Evolutionary conservation across 1,284 basidiomycete species (phyloP), one percentile per base, ranked within the genome.

Genomic region (Schizophyllum commune): DNA sequence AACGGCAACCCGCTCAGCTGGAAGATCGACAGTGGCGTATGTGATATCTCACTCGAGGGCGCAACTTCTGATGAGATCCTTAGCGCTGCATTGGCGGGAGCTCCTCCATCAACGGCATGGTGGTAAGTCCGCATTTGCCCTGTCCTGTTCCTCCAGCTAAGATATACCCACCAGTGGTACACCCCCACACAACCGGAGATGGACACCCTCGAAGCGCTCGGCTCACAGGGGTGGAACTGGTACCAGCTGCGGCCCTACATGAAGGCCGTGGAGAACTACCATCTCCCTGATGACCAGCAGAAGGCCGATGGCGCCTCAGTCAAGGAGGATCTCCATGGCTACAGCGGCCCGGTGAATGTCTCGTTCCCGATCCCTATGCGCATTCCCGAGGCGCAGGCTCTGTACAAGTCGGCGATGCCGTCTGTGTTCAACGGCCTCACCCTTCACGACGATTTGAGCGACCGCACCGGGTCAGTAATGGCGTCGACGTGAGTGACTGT

Each of bases 341-440:
- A 63, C 58, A 22, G 63, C 51, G 68, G 68, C 6, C 53, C 57
- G n/a, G 63, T 66, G 17, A 66, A 69, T 32, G 63, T 62, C 5
- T 68, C 67, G 1, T 69, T 69, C 51, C 67, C 67, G 2, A 67
- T 68, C 5, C 68, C 68, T 1, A 69, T 69, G 67, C 61, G 68
- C 32, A 67, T 68, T 32, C 68, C 68, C 7, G 59, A 57, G 15
- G 63, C 62, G 1, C 67, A 68, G 55, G 52, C 13, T 4, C 55
- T 69, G 32, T 69, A 69, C 60, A 69, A 69, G 56, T 62, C 65
- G 21, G 68, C 68, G 17, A 58, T 69, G 4, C 58, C 61, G 0
- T 51, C 62, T 20, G 65, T 65, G 9, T 68, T 67, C 34, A 9
- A 17, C 2, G 67, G 67, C 11, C 55, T 69, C 9, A 32, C 60